These are phyloP conservation scores for Heimioporus sp. DNA, from an alignment of 768 basidiomycete genomes.

Conservation along the genomic window DNA sequence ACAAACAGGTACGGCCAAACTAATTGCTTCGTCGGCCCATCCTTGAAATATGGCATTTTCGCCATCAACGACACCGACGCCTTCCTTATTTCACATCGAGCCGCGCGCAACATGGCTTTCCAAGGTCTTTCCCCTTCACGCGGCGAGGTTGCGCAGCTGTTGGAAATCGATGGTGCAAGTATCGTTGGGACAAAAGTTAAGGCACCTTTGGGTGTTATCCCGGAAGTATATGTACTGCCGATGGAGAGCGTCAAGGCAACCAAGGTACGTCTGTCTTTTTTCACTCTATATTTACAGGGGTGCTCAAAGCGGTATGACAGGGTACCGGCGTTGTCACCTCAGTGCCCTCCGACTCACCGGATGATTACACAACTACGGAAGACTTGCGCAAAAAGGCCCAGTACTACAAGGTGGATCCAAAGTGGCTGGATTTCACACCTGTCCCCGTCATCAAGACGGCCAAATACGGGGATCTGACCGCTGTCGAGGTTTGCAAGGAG, in stretches of 20 bases:
- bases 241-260: constrained; percentile 98
- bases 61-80: constrained; percentile 85
- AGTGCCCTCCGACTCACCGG: constrained; percentile 97
- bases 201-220: constrained; percentile 78
- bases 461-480: constrained; percentile 90
- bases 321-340: constrained; percentile 99
- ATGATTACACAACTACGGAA: constrained; percentile 86
- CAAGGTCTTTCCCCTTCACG: constrained; percentile 77
- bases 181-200: constrained; percentile 88
- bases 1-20: constrained; percentile 89
- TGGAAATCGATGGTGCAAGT: constrained; percentile 74
- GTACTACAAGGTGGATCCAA: constrained; percentile 90
- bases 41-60: constrained; percentile 90
- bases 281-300: not conserved
- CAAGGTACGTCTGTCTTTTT: constrained; percentile 50
- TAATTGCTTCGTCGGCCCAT: constrained; percentile 92
- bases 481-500: constrained; percentile 78
- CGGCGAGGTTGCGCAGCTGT: constrained; percentile 70
- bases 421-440: constrained; percentile 83
- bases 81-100: constrained; percentile 84
- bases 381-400: constrained; percentile 96
- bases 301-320: constrained; percentile 33
- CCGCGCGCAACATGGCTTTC: constrained; percentile 97
- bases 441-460: constrained; percentile 87
- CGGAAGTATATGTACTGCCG: constrained; percentile 93